phyloP scores from a whole-genome alignment of 306 rosid species.

The Acacia melanoxylon region DNA sequence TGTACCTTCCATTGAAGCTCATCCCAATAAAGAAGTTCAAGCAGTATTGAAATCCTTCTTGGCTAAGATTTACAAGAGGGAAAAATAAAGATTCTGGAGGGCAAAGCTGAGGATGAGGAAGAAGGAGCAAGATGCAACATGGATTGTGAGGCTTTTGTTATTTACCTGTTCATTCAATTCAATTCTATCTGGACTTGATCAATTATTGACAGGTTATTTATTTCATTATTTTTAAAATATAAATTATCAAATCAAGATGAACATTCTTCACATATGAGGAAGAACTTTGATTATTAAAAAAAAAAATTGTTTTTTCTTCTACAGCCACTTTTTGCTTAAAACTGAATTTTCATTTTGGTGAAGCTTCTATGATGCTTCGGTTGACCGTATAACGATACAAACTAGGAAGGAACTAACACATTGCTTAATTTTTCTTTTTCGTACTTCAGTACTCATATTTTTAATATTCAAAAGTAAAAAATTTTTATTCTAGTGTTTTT shows the following conservation, averaged over 20 bases:
- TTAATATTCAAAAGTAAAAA: too few relatives aligned
- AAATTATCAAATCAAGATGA: background rate
- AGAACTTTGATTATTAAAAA: background rate
- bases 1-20: slow-evolving; percentile 70
- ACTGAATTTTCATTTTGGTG: background rate
- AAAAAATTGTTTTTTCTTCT: too few relatives aligned
- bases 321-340: background rate
- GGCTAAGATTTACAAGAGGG: slow-evolving; percentile 90
- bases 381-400: background rate
- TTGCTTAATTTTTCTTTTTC: background rate
- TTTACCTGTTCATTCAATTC: background rate
- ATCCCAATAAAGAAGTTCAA: slow-evolving; percentile 74
- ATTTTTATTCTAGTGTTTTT: too few relatives aligned
- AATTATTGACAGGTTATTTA: too few relatives aligned
- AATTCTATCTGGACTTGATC: background rate
- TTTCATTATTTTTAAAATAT: too few relatives aligned
- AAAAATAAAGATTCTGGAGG: slow-evolving; percentile 51
- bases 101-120: background rate
- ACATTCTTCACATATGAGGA: background rate
- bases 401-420: background rate
- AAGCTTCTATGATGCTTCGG: background rate
- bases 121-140: slow-evolving; percentile 24
- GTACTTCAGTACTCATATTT: background rate
- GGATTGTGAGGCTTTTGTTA: background rate
- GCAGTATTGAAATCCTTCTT: slow-evolving; percentile 87